Conservation (phyloP, 805 yeast genomes). For the Isabelozyma rhagii region DNA sequence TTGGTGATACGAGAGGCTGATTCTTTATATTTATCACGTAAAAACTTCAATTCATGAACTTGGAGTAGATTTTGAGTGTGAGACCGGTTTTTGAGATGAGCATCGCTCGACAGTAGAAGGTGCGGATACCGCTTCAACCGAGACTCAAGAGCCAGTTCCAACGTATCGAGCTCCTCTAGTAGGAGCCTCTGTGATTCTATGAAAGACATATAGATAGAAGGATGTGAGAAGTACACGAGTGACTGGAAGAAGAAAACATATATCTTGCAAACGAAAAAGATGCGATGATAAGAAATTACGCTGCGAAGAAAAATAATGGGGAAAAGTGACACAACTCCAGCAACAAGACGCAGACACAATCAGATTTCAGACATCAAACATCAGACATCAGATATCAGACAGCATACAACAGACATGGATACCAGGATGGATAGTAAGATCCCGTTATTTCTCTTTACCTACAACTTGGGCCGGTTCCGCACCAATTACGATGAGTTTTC, state of each 20-base stretch:
- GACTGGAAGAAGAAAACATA: too few species aligned
- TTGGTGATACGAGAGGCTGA: conserved; percentile 7
- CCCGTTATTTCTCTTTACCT: conserved; percentile 41
- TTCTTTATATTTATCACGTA: conserved; percentile 45
- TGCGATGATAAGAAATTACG: not conserved
- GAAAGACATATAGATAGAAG: conserved; percentile 14
- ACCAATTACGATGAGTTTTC: conserved; percentile 32
- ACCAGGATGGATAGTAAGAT: not conserved
- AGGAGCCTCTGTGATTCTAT: conserved; percentile 33
- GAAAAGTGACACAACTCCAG: too few species aligned
- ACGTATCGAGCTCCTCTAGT: conserved; percentile 65
- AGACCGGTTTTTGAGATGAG: conserved; percentile 34
- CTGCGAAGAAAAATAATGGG: not conserved
- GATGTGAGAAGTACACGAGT: not conserved
- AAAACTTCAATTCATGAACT: conserved; percentile 61
- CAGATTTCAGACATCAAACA: too few species aligned
- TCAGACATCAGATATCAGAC: not conserved
- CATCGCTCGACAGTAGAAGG: conserved; percentile 29
- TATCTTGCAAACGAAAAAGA: not conserved
- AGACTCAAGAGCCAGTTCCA: conserved; percentile 63
- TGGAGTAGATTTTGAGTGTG: conserved; percentile 54
- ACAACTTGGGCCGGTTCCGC: conserved; percentile 53
- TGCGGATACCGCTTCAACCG: conserved; percentile 63
- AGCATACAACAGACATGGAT: not conserved
- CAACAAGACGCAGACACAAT: too few species aligned